phyloP scores from a whole-genome alignment of 345 rosid species.

The Erysimum cheiranthoides region DNA sequence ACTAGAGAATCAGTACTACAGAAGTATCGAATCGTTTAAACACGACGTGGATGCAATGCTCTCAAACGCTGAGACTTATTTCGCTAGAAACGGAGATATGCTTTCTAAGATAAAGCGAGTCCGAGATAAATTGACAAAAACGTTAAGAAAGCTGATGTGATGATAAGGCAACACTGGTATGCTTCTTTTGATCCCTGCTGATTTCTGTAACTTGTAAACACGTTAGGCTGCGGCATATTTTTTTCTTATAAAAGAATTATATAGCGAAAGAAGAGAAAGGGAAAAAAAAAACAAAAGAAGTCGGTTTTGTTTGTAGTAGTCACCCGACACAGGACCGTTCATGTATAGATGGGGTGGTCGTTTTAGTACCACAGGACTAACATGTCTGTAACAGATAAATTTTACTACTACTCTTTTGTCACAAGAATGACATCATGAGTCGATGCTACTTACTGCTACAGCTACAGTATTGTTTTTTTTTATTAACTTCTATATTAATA shows the following conservation, averaged over 20 bases:
- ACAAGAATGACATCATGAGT: constrained; percentile 16
- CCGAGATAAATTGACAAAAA: constrained; percentile 59
- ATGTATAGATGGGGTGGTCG: constrained; percentile 26
- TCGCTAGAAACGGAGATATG: constrained; percentile 46
- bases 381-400: constrained; percentile 32
- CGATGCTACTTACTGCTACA: not conserved
- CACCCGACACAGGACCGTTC: constrained; percentile 14
- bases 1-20: constrained; percentile 77
- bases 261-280: no score
- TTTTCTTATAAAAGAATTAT: not conserved
- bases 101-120: constrained; percentile 65
- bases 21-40: constrained; percentile 69
- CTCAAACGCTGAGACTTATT: constrained; percentile 69
- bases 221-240: constrained; percentile 1
- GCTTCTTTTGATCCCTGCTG: constrained; percentile 5
- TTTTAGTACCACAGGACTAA: constrained; percentile 27
- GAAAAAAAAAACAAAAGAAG: not conserved
- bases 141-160: constrained; percentile 43
- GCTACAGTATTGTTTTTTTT: not conserved
- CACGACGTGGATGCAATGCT: constrained; percentile 76
- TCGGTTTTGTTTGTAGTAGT: constrained; percentile 26
- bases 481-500: not conserved
- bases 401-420: constrained; percentile 11
- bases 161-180: constrained; percentile 14
- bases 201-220: constrained; percentile 2